Evolutionary conservation across 768 basidiomycete genomes (phyloP).

Genomic region (Ephemerocybe angulata): DNA sequence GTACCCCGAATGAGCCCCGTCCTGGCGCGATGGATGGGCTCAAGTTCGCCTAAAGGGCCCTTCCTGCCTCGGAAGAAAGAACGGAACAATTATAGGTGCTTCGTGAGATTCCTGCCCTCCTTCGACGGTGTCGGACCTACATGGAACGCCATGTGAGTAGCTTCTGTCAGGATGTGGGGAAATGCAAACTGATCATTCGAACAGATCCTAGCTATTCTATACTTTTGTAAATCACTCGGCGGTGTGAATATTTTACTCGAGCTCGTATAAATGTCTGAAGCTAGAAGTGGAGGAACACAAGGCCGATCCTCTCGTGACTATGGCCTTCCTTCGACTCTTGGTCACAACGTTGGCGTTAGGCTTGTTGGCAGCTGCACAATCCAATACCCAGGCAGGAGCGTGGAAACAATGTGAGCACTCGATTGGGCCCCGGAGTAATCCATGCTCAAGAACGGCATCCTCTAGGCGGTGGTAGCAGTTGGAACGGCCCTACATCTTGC

Average conservation of each 20-base stretch:
- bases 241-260: neutral
- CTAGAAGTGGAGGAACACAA: neutral
- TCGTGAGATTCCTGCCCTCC: neutral
- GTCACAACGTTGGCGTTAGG: neutral
- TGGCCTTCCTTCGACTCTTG: neutral
- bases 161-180: conserved; percentile 1
- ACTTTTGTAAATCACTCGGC: neutral
- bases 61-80: neutral
- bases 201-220: too few relatives aligned
- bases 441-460: neutral
- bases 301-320: neutral
- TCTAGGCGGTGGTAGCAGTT: conserved; percentile 3
- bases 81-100: neutral
- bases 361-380: neutral
- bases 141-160: conserved; percentile 1
- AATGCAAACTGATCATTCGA: neutral
- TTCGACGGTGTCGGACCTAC: neutral
- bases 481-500: neutral
- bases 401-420: neutral
- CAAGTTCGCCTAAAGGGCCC: neutral
- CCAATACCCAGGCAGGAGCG: neutral
- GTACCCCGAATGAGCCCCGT: too few relatives aligned
- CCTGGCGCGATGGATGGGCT: too few relatives aligned
- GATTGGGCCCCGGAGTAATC: neutral
- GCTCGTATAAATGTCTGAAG: neutral